A percentile compares a stretch with the other conserved stretches of the same genome.
phyloP scores from a whole-genome alignment of 257 asterid species.

The Prunella vulgaris region DNA sequence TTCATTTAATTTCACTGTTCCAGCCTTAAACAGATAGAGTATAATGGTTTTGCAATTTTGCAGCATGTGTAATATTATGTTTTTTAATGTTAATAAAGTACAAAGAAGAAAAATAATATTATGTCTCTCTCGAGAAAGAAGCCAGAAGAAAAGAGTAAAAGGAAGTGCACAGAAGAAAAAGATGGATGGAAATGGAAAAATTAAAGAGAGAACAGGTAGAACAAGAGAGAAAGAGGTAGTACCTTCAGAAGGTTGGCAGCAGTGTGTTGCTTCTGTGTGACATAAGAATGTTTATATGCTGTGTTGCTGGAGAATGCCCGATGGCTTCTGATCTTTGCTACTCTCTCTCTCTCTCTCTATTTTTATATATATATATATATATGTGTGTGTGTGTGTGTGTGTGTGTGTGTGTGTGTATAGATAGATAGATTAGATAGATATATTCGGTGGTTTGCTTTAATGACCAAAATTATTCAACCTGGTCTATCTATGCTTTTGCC shows the following conservation, averaged over 20 bases:
- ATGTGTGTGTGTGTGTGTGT: too few relatives aligned
- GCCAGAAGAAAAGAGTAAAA: background rate
- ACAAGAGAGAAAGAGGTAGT: background rate
- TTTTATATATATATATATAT: too few relatives aligned
- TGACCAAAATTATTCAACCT: too few relatives aligned
- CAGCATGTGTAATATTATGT: background rate
- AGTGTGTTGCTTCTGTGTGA: background rate
- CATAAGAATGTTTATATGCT: background rate
- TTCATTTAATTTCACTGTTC: background rate
- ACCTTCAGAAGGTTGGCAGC: background rate
- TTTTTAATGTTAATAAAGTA: background rate
- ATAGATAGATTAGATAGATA: too few relatives aligned
- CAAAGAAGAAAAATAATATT: background rate
- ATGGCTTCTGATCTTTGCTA: background rate
- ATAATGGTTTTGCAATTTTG: background rate
- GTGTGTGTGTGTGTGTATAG: too few relatives aligned
- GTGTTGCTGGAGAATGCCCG: background rate
- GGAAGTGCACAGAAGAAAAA: background rate
- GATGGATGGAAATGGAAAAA: background rate
- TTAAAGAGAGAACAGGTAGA: background rate
- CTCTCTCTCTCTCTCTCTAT: background rate
- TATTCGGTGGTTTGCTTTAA: too few relatives aligned
- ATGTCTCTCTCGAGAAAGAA: background rate
- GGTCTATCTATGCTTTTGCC: background rate
- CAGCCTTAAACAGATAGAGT: background rate